phyloP scores from a whole-genome alignment of 2,329 filamentous ascomycete genomes.

The Pseudogymnoascus sp. region DNA sequence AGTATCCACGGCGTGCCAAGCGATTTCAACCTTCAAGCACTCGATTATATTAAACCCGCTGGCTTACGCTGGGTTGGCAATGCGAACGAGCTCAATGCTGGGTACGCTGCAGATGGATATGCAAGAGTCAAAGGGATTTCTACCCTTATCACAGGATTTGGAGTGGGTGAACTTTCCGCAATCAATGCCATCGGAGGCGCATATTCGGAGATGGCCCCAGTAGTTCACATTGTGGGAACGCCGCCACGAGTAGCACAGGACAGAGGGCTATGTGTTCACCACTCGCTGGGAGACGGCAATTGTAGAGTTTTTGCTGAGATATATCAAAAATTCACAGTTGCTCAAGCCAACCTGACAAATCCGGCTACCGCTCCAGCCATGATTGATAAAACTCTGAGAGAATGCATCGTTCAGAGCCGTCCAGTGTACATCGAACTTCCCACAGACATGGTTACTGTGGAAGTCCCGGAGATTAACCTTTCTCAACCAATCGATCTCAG shows the following conservation, averaged over 20 bases:
- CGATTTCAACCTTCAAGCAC: slow-evolving; percentile 13
- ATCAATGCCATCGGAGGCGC: slow-evolving; percentile 52
- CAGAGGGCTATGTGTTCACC: slow-evolving; percentile 35
- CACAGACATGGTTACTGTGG: slow-evolving; percentile 39
- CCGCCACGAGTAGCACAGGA: slow-evolving; percentile 30
- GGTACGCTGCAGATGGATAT: slow-evolving; percentile 45
- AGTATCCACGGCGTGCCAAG: slow-evolving; percentile 41
- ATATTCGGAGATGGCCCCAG: slow-evolving; percentile 45
- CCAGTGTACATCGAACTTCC: slow-evolving; percentile 51
- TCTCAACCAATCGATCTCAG: slow-evolving; percentile 18
- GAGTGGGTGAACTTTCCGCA: slow-evolving; percentile 46
- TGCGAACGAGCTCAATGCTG: slow-evolving; percentile 30
- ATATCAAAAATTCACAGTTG: slow-evolving; percentile 14
- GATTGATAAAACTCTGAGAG: slow-evolving; percentile 42
- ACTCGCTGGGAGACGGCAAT: slow-evolving; percentile 44
- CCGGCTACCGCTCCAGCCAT: slow-evolving; percentile 8
- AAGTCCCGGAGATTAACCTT: slow-evolving; percentile 27
- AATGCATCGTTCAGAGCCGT: slow-evolving; percentile 43
- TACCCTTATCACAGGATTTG: slow-evolving; percentile 41
- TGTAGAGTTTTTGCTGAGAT: slow-evolving; percentile 10
- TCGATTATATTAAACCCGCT: slow-evolving; percentile 14
- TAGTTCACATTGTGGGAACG: slow-evolving; percentile 51
- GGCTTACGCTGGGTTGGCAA: slow-evolving; percentile 31
- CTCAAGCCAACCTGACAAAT: slow-evolving; percentile 11
- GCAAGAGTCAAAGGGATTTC: slow-evolving; percentile 39